Evolutionary conservation across 495 filamentous ascomycete genomes (phyloP).

Genomic region (Penicillium cataractarum): DNA sequence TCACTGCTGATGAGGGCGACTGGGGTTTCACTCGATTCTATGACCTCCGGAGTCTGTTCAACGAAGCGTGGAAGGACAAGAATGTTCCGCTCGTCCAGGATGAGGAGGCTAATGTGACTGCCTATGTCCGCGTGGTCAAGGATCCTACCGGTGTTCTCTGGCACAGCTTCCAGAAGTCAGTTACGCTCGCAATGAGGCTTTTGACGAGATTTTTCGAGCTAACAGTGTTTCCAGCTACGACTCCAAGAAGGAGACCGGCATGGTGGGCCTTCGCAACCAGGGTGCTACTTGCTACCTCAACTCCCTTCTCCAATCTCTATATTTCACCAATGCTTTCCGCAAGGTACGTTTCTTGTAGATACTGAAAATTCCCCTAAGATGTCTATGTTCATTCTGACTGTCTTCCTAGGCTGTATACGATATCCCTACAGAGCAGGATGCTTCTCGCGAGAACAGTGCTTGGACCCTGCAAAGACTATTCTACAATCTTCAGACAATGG

Average conservation of each 20-base stretch:
- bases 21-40: constrained; percentile 97
- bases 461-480: constrained; percentile 94
- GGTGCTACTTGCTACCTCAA: constrained; percentile 98
- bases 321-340: constrained; percentile 96
- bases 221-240: constrained; percentile 67
- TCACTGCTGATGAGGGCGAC: constrained; percentile 94
- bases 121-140: constrained; percentile 91
- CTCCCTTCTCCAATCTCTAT: constrained; percentile 93
- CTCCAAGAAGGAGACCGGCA: constrained; percentile 97
- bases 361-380: too few relatives aligned
- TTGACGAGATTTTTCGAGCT: not conserved
- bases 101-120: constrained; percentile 83
- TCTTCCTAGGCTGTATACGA: constrained; percentile 81
- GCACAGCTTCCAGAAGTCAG: constrained; percentile 93
- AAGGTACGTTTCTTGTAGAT: constrained; percentile 66
- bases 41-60: constrained; percentile 82
- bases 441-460: constrained; percentile 81
- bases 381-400: too few relatives aligned
- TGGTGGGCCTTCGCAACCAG: constrained; percentile 96
- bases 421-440: constrained; percentile 87
- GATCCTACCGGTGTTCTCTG: constrained; percentile 98
- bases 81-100: constrained; percentile 83
- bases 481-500: constrained; percentile 86
- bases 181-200: not conserved
- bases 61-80: constrained; percentile 65